phyloP scores from a whole-genome alignment of 257 asterid genomes.

The Capsicum chinense region DNA sequence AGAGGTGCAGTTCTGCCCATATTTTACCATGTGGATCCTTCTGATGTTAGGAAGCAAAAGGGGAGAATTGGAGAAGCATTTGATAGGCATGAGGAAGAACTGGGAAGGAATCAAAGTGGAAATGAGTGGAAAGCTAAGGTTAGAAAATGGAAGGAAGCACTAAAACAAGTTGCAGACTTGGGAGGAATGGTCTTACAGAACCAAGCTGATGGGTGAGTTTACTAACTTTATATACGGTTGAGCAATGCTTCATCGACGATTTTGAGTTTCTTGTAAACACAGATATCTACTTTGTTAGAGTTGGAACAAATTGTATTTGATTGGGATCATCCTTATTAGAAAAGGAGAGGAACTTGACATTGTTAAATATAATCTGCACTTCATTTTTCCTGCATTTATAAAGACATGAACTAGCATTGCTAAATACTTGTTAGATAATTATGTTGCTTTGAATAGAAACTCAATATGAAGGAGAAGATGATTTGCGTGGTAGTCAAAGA shows the following conservation, averaged over 20 bases:
- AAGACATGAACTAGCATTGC: background rate
- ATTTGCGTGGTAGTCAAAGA: too few species aligned
- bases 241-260: background rate
- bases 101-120: background rate
- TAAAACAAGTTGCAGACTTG: constrained; percentile 31
- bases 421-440: too few species aligned
- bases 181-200: constrained; percentile 33
- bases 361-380: background rate
- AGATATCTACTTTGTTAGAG: background rate
- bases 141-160: constrained; percentile 32
- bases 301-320: background rate
- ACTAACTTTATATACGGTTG: background rate
- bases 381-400: background rate
- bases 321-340: background rate
- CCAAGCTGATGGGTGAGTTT: constrained; percentile 33
- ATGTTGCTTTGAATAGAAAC: background rate
- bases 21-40: constrained; percentile 33
- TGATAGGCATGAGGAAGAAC: constrained; percentile 23
- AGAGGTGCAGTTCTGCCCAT: constrained; percentile 29
- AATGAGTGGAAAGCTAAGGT: constrained; percentile 2
- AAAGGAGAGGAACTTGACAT: background rate
- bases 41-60: constrained; percentile 29
- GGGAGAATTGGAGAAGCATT: constrained; percentile 24
- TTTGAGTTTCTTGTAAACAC: background rate
- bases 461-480: too few species aligned